Base-by-base conservation (phyloP, 192 early-diverging fungal genomes). In the Funneliformis geosporum region DNA sequence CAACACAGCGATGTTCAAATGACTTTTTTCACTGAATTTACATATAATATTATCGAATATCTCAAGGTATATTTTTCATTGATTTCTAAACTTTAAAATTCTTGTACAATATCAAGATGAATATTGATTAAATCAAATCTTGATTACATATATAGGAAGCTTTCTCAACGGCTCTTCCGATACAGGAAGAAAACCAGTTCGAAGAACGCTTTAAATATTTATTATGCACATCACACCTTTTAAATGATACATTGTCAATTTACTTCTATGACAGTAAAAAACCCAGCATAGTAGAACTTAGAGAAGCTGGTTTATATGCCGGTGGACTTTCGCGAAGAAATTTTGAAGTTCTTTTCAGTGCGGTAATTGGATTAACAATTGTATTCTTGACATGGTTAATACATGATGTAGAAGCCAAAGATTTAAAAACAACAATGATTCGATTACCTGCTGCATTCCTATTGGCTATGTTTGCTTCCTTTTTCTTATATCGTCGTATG, bases 161-260 rank as follows among this genome's bases (percentile, higher is more conserved):
- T 3, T 86, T 88, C 59, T 85, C 87, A 33, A 79, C 85, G 1
- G 84, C 88, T 14, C 75, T 88, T 7, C 81, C 88, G 8, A 76
- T 83, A 43, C 46, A 73, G 27, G 89, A 89, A 75, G 86, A 90
- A 85, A 76, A 81, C 21, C 84, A 85, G 25, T 90, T 89, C 73
- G 87, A 89, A 67, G 89, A 90, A 70, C 85, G 87, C 2, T 88
- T 90, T 81, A 88, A 88, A 65, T 90, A 90, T 59, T 76, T 89
- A 21, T 86, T 90, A 65, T 87, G 86, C 50, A 90, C 89, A 23
- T 90, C 89, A 0, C 86, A 88, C 8, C 82, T 90, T 27, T 75
- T 90, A 4, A 90, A 85, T 67, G 85, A 87, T 55, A 79, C 43
- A 18, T 74, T 80, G 8, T 85, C 86, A 12, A 50, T 83, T n/a